Evolutionary conservation across 73 alveolate species (phyloP).

Genomic region (Paramecium tetraurelia): DNA sequence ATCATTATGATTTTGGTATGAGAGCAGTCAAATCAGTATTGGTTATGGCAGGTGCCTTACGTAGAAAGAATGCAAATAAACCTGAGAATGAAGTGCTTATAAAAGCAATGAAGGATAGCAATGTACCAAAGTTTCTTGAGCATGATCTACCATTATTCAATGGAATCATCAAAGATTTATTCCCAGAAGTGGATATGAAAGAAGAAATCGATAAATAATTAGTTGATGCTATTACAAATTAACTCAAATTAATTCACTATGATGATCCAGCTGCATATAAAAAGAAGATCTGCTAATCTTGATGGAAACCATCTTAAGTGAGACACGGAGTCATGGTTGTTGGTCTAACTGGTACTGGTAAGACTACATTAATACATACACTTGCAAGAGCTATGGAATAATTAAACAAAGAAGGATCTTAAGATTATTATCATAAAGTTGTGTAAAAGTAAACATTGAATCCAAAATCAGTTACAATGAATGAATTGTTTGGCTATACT

Average conservation of each 20-base stretch:
- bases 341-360: constrained; percentile 99
- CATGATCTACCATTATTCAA: constrained; percentile 98
- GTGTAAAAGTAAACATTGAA: constrained; percentile 77
- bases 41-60: constrained; percentile 96
- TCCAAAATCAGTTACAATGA: constrained; percentile 99
- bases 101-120: constrained; percentile 99
- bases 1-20: constrained; percentile 98
- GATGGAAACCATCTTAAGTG: constrained; percentile 95
- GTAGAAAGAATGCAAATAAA: constrained; percentile 89
- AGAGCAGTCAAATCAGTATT: constrained; percentile 98
- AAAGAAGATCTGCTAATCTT: constrained; percentile 90
- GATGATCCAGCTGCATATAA: constrained; percentile 70
- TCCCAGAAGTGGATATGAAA: constrained; percentile 89
- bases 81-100: constrained; percentile 98
- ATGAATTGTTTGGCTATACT: constrained; percentile 97
- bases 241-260: constrained; percentile 66
- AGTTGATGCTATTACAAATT: constrained; percentile 64
- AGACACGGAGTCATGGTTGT: constrained; percentile 99
- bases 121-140: constrained; percentile 99
- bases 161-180: constrained; percentile 96
- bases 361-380: constrained; percentile 92
- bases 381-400: constrained; percentile 94
- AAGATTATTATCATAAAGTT: constrained; percentile 75
- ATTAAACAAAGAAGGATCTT: constrained; percentile 86
- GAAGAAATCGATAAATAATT: constrained; percentile 74